phyloP scores from a whole-genome alignment of 805 yeast genomes.

The Myxozyma neglecta region DNA sequence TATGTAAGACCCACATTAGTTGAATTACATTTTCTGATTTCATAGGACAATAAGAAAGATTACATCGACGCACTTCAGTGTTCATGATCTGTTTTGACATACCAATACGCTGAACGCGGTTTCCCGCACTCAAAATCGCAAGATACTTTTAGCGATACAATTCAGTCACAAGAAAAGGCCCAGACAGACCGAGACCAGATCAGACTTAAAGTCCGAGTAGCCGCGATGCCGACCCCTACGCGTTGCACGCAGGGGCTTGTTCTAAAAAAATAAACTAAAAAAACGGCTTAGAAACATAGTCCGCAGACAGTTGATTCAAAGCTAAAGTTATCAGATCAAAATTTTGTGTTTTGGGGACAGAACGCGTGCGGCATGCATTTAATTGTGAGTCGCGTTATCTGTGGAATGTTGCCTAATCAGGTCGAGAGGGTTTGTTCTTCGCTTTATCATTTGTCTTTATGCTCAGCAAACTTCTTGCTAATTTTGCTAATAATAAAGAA shows the following conservation, averaged over 20 bases:
- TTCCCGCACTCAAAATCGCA: neutral
- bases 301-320: constrained; percentile 2
- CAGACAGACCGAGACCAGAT: neutral
- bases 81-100: too few species aligned
- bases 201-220: neutral
- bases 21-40: too few species aligned
- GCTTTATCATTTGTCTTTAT: too few species aligned
- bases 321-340: constrained; percentile 4
- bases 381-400: neutral
- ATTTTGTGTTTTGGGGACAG: neutral
- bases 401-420: neutral
- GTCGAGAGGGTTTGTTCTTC: too few species aligned
- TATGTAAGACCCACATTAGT: too few species aligned
- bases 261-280: neutral
- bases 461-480: too few species aligned
- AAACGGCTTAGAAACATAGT: neutral
- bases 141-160: too few species aligned
- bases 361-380: neutral
- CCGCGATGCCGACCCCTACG: neutral
- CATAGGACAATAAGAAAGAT: too few species aligned
- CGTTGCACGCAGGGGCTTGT: neutral
- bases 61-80: too few species aligned
- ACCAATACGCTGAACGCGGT: neutral
- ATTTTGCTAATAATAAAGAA: too few species aligned
- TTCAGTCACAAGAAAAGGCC: neutral